phyloP scores from a whole-genome alignment of 495 filamentous ascomycete species.

The Durotheca rogersii region DNA sequence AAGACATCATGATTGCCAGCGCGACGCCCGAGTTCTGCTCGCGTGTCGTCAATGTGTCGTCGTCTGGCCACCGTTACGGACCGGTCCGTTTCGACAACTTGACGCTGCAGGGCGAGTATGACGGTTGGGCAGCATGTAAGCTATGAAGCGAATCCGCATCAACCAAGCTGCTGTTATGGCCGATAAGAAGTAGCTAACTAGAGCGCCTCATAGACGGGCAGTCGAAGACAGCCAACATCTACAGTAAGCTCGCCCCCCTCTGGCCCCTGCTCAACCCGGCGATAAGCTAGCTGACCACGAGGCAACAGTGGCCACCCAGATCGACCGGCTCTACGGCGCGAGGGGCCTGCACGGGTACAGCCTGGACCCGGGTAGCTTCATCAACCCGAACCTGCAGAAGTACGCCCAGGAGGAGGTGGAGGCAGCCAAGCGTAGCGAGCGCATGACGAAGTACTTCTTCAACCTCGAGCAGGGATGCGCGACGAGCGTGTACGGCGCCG shows the following conservation, averaged over 20 bases:
- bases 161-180: background rate
- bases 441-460: slow-evolving; percentile 22
- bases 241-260: slow-evolving; percentile 3
- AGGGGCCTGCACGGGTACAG: slow-evolving; percentile 32
- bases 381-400: slow-evolving; percentile 20
- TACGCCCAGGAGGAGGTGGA: slow-evolving; percentile 34
- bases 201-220: slow-evolving; percentile 44
- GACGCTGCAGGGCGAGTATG: slow-evolving; percentile 42
- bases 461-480: slow-evolving; percentile 50
- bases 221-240: slow-evolving; percentile 55
- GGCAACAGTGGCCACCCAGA: slow-evolving; percentile 29
- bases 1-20: slow-evolving; percentile 41
- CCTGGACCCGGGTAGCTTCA: slow-evolving; percentile 21
- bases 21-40: slow-evolving; percentile 31
- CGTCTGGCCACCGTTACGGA: slow-evolving; percentile 41
- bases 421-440: slow-evolving; percentile 23
- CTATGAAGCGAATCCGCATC: slow-evolving; percentile 26
- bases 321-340: slow-evolving; percentile 27
- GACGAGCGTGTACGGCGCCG: slow-evolving; percentile 50
- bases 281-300: background rate
- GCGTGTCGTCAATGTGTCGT: slow-evolving; percentile 41
- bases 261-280: background rate
- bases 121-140: slow-evolving; percentile 22
- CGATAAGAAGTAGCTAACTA: background rate
- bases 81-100: slow-evolving; percentile 45